Percentiles rank a stretch among this genome's conserved stretches.
Evolutionary conservation across 495 filamentous ascomycete species (phyloP).

Genomic region (Elasticomyces elasticus): DNA sequence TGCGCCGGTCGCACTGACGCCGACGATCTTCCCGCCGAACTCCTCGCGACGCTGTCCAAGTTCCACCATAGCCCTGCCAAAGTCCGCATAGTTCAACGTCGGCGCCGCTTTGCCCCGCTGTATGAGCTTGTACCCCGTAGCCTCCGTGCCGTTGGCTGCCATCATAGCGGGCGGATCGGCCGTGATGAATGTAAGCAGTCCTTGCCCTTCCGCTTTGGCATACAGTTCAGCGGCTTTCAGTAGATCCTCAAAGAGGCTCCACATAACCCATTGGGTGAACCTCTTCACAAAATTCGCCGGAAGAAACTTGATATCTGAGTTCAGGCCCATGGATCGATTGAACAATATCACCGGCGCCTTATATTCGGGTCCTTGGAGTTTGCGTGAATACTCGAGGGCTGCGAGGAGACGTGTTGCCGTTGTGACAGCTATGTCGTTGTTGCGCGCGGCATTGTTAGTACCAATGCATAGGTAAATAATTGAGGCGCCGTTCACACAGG

Average conservation of each 20-base stretch:
- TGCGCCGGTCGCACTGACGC: neutral
- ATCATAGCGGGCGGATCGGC: neutral
- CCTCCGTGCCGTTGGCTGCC: neutral
- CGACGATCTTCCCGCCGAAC: neutral
- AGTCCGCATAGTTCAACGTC: neutral
- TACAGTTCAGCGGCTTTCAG: neutral
- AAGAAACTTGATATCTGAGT: neutral
- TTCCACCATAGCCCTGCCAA: neutral
- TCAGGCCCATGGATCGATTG: neutral
- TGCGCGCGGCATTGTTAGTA: neutral
- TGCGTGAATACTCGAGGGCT: neutral
- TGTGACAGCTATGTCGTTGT: neutral
- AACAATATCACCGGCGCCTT: neutral
- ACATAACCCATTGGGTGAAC: neutral
- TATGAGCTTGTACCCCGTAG: neutral
- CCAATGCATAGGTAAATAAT: neutral
- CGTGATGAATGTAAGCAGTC: neutral
- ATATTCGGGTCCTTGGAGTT: neutral
- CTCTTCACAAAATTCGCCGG: neutral
- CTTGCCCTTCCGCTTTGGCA: neutral
- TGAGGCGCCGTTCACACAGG: neutral
- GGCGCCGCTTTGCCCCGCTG: neutral
- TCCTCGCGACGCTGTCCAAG: neutral
- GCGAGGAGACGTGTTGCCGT: neutral
- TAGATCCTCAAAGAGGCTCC: neutral